Percentiles rank a stretch among this genome's conserved stretches.
These are phyloP conservation scores for Penicillium sp. DNA, from an alignment of 2,329 filamentous ascomycete species.

Conservation along the genomic window DNA sequence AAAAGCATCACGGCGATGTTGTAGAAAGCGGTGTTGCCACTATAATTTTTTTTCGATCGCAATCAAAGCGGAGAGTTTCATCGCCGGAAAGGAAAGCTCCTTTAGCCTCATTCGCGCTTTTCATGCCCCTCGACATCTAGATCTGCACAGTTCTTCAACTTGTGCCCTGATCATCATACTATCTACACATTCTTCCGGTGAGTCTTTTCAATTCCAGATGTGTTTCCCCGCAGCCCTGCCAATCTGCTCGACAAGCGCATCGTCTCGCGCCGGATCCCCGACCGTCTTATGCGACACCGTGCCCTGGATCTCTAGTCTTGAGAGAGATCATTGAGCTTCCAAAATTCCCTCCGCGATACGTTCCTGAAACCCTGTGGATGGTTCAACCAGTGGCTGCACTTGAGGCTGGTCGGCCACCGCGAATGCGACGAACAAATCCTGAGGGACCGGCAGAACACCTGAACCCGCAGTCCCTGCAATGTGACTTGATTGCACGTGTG, in stretches of 20 bases:
- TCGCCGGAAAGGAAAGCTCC: constrained; percentile 32
- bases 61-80: constrained; percentile 28
- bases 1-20: not conserved
- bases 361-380: not conserved
- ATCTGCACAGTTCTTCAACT: constrained; percentile 17
- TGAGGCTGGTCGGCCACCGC: constrained; percentile 1
- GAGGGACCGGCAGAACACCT: constrained; percentile 1
- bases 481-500: not conserved
- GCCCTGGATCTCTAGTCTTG: not conserved
- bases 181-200: constrained; percentile 13
- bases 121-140: constrained; percentile 15
- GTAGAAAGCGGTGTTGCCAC: constrained; percentile 27
- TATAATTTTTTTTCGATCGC: constrained; percentile 29
- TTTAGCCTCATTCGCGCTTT: constrained; percentile 29
- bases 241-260: constrained; percentile 19
- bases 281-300: constrained; percentile 4
- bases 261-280: constrained; percentile 14
- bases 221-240: constrained; percentile 15
- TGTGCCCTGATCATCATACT: constrained; percentile 1
- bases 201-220: constrained; percentile 17
- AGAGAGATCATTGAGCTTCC: not conserved
- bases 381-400: constrained; percentile 2
- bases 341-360: not conserved
- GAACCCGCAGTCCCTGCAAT: not conserved
- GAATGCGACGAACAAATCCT: constrained; percentile 10